These are phyloP conservation scores for Persicaria tinctoria DNA, from an alignment of 148 eudicot species.

Conservation along the genomic window DNA sequence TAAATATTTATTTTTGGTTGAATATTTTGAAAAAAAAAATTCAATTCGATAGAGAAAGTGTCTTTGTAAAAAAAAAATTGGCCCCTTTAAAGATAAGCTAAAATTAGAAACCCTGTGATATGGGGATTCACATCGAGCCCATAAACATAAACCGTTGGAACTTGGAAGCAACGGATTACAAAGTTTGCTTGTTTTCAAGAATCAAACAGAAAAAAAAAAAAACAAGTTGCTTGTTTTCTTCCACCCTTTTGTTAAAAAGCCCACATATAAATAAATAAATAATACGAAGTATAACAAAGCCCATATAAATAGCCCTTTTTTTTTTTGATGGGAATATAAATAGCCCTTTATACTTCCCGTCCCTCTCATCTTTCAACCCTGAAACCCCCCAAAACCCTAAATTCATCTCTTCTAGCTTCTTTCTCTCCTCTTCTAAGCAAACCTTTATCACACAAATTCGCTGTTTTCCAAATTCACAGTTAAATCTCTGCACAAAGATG, in stretches of 20 bases:
- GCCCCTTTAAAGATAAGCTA: too few relatives aligned
- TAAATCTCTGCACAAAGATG: constrained; percentile 16
- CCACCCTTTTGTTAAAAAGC: background rate
- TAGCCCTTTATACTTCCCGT: background rate
- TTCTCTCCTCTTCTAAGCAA: background rate
- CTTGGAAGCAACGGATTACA: background rate
- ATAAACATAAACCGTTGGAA: background rate
- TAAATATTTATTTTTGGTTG: too few relatives aligned
- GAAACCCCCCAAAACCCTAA: background rate
- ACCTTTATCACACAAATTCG: background rate
- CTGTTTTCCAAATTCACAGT: background rate
- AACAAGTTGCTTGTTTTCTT: background rate
- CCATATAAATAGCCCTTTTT: too few relatives aligned
- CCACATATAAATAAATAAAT: background rate
- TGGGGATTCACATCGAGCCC: too few relatives aligned
- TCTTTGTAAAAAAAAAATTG: too few relatives aligned
- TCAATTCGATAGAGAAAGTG: too few relatives aligned
- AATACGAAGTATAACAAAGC: too few relatives aligned
- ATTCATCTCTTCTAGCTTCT: background rate
- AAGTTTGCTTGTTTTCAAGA: too few relatives aligned
- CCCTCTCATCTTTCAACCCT: background rate
- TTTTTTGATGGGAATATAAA: too few relatives aligned
- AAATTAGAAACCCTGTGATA: too few relatives aligned
- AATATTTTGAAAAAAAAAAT: too few relatives aligned
- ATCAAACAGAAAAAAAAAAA: background rate